Evolutionary conservation across 2,329 filamentous ascomycete genomes (phyloP), one percentile per base, ranked within the genome.

Genomic region (Microsporum audouinii): DNA sequence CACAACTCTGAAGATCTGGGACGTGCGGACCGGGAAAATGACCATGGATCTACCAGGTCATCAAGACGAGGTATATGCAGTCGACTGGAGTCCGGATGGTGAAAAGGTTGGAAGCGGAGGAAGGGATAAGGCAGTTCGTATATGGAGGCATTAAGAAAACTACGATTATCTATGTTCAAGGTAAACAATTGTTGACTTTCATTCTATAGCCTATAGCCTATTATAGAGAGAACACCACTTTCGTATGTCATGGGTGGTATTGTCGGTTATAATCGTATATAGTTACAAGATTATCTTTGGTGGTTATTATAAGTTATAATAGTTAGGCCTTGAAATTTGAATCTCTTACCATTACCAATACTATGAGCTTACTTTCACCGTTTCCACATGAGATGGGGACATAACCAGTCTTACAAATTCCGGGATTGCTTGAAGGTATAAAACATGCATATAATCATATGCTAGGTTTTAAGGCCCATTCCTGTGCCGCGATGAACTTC

Each of bases 71-170:
- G 91, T 96, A 0, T 96, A 91, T 73, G 90, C 91, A 0, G 86
- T 96, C 10, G 92, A 97, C 72, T 97, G 92, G 94, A 91, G 88
- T 67, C 87, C 90, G 0, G 91, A 96, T 71, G 94, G 94, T 6
- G 83, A 89, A 67, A 86, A 86, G 67, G 91, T 97, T 14, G 91
- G 86, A 17, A 96, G 91, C 72, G 94, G 91, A 60, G 94, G 94
- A 7, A 92, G 92, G 72, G 94, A 99, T 73, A 96, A 95, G 74
- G 79, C 80, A 58, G 82, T 87, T 59, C 78, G 82, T 68, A 80
- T 86, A 66, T 87, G 84, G 84, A 79, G 82, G 66, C 81, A 86
- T 72, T 87, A 43, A 34, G 6, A 36, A 10, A 38, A 36, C 10
- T 55, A 55, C 14, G 53, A 57, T 17, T 14, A 38, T 12, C 12